Evolutionary conservation across 1,284 basidiomycete genomes (phyloP).

Genomic region (Ustilago tritici): DNA sequence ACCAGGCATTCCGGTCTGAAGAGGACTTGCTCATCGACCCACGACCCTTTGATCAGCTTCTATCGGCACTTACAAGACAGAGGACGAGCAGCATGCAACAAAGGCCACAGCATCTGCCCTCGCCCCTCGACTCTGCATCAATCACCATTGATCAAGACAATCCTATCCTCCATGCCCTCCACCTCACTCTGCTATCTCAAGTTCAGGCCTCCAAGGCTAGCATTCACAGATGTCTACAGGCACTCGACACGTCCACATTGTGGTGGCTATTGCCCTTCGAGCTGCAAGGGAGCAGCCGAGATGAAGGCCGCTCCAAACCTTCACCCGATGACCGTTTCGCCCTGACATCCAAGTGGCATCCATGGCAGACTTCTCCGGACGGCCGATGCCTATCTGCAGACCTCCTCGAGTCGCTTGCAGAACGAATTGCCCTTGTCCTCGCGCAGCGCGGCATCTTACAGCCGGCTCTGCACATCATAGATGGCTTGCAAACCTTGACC

Average conservation of each 20-base stretch:
- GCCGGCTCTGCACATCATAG: conserved; percentile 37
- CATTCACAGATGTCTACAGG: conserved; percentile 35
- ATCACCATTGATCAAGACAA: conserved; percentile 13
- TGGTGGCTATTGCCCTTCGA: conserved; percentile 47
- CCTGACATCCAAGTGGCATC: conserved; percentile 39
- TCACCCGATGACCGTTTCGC: conserved; percentile 20
- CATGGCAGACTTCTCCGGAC: conserved; percentile 32
- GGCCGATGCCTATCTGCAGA: conserved; percentile 15
- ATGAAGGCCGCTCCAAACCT: background rate
- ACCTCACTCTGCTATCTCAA: conserved; percentile 24
- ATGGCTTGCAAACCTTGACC: conserved; percentile 8
- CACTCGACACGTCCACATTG: conserved; percentile 33
- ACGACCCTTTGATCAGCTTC: conserved; percentile 46
- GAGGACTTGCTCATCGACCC: conserved; percentile 20
- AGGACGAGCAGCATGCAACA: background rate
- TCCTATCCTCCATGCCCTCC: conserved; percentile 36
- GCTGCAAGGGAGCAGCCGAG: conserved; percentile 9
- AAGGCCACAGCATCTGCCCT: conserved; percentile 20
- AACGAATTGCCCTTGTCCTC: conserved; percentile 41
- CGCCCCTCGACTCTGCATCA: conserved; percentile 25
- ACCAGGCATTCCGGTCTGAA: background rate
- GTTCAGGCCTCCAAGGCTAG: conserved; percentile 29
- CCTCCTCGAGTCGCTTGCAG: conserved; percentile 34
- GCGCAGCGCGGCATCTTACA: conserved; percentile 39
- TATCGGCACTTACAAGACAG: conserved; percentile 33